A percentile compares a stretch with the other conserved stretches of the same genome.
phyloP scores from a whole-genome alignment of 768 basidiomycete species.

The Daedaleopsis nitida region DNA sequence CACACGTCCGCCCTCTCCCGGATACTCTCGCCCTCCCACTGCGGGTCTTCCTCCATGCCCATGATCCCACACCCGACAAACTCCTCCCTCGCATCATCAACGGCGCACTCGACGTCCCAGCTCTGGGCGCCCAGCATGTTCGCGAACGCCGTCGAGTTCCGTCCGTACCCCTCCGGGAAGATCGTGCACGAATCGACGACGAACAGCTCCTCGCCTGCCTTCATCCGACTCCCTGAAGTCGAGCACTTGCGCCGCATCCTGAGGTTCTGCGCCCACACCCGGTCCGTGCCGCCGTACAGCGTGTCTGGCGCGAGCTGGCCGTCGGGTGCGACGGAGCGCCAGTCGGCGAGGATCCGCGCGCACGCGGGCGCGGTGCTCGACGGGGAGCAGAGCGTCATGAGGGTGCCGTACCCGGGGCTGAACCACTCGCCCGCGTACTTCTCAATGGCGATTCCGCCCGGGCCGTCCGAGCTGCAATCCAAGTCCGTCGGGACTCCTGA shows the following conservation, averaged over 20 bases:
- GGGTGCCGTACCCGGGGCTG: conserved; percentile 20
- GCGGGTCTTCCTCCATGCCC: neutral
- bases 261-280: conserved; percentile 13
- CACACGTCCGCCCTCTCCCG: conserved; percentile 9
- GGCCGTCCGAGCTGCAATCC: neutral
- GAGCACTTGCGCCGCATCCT: neutral
- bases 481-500: neutral
- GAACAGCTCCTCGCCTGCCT: conserved; percentile 20
- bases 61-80: neutral
- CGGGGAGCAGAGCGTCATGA: conserved; percentile 22
- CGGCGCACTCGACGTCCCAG: neutral
- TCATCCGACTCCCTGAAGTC: no score
- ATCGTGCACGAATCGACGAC: conserved; percentile 24
- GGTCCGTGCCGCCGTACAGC: conserved; percentile 34
- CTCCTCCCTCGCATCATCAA: neutral
- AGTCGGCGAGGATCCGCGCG: conserved; percentile 5
- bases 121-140: neutral
- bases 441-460: conserved; percentile 3
- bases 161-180: conserved; percentile 39
- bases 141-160: conserved; percentile 34
- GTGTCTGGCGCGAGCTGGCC: neutral
- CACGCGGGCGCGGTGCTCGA: conserved; percentile 9
- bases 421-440: conserved; percentile 18
- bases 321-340: conserved; percentile 4
- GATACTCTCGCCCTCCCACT: neutral